phyloP scores from a whole-genome alignment of 257 asterid species.

The Solanum chilense region DNA sequence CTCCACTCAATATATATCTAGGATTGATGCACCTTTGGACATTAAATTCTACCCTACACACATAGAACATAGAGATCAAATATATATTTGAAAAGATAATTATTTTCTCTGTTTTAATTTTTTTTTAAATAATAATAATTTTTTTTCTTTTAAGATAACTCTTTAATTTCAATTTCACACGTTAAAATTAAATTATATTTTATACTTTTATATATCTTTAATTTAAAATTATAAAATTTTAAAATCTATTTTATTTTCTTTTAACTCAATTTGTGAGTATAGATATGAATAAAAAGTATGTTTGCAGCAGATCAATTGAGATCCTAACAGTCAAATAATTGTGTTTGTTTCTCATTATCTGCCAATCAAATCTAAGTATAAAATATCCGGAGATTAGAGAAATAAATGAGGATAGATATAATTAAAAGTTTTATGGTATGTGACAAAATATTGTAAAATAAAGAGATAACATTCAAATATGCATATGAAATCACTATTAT shows the following conservation, averaged over 20 bases:
- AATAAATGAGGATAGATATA: neutral
- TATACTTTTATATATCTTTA: no score
- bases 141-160: rapidly evolving
- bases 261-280: neutral
- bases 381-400: neutral
- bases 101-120: no score
- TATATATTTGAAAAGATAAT: neutral
- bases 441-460: neutral
- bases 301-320: neutral
- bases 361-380: no score
- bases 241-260: no score
- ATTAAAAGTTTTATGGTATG: neutral
- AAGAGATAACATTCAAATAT: neutral
- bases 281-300: neutral
- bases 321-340: no score
- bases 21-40: neutral
- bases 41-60: neutral
- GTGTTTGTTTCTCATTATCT: neutral
- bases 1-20: neutral
- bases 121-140: no score
- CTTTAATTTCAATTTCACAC: no score
- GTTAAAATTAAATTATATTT: no score
- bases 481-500: no score
- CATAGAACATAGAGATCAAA: neutral
- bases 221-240: no score